phyloP scores from a whole-genome alignment of 23 red algal species.

The Gracilaria gracilis region DNA sequence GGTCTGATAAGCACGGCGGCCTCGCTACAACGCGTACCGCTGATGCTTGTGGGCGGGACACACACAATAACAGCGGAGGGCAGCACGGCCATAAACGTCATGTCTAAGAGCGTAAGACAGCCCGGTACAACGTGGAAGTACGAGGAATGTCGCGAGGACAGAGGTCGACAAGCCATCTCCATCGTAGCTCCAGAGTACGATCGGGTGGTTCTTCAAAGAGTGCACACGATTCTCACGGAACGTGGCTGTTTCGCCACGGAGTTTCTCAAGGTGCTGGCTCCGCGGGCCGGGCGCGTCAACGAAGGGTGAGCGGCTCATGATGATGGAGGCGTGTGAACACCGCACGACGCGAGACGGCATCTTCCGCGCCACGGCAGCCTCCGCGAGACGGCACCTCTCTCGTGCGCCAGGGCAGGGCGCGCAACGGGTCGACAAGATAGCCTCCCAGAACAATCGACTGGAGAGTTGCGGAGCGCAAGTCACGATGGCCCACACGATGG shows the following conservation, averaged over 20 bases:
- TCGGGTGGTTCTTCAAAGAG: conserved; percentile 35
- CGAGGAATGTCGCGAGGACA: conserved; percentile 49
- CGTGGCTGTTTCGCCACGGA: conserved; percentile 51
- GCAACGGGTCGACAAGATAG: no score
- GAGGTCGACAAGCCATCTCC: conserved; percentile 21
- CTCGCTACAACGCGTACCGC: not conserved
- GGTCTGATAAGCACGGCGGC: conserved; percentile 44
- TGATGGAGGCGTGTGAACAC: not conserved
- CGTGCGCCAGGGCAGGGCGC: no score
- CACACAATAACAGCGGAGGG: conserved; percentile 45
- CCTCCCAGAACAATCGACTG: no score
- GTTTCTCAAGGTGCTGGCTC: conserved; percentile 43
- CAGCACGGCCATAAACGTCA: conserved; percentile 12
- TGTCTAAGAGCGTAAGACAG: not conserved
- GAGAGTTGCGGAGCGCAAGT: no score
- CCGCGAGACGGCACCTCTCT: no score
- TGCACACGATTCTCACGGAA: conserved; percentile 50
- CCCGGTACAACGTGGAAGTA: conserved; percentile 55
- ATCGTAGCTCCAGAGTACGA: conserved; percentile 48
- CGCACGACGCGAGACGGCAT: no score
- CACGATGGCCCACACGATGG: not conserved
- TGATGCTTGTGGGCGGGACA: conserved; percentile 30
- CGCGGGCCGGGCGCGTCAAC: conserved; percentile 22
- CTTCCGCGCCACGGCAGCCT: no score
- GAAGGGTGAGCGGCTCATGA: not conserved